Base-by-base conservation (phyloP, 2,329 filamentous ascomycete genomes). In the Nigrospora oryzae region DNA sequence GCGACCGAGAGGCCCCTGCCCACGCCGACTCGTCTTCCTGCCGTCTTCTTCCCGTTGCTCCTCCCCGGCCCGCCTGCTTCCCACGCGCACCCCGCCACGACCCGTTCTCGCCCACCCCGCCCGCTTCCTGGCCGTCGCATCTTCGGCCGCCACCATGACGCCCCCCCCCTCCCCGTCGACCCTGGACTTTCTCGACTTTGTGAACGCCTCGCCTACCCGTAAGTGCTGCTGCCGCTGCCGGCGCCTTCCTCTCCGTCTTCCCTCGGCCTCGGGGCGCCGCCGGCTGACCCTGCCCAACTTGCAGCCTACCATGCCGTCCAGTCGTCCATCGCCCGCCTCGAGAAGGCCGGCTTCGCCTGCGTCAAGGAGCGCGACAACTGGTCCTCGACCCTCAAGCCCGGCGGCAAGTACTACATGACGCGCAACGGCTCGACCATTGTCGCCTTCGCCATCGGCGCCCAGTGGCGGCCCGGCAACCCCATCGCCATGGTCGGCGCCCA, bases 341-440 rank as follows among this genome's bases (percentile, higher is more conserved):
- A 85, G 55, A 79, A 84, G 55, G 90, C 88, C 41, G 90, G 91
- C 47, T 98, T 97, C 74, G 76, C 79, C 57, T 80, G 85, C 56
- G 87, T 98, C 68, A 87, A 83, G 73, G 91, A 97, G 68, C 86
- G 87, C 56, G 89, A 96, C 60, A 82, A 86, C 39, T 97, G 93
- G 91, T 78, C 84, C 13, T 81, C 84, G 1, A 79, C 76, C 38
- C 77, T 95, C 50, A 78, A 81, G 46, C 88, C 89, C 17, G 90
- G 91, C 51, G 90, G 91, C 51, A 96, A 94, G 68, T 97, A 97
- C 74, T 96, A 90, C 69, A 79, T 96, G 58, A 97, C 91, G 40
- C 85, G 91, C 53, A 97, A 97, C 69, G 84, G 80, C 47, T 95
- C 89, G 23, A 94, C 91, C 40, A 86, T 97, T 52, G 81, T 95